Conservation (phyloP, 192 early-diverging fungal species). For the Linnemannia exigua region DNA sequence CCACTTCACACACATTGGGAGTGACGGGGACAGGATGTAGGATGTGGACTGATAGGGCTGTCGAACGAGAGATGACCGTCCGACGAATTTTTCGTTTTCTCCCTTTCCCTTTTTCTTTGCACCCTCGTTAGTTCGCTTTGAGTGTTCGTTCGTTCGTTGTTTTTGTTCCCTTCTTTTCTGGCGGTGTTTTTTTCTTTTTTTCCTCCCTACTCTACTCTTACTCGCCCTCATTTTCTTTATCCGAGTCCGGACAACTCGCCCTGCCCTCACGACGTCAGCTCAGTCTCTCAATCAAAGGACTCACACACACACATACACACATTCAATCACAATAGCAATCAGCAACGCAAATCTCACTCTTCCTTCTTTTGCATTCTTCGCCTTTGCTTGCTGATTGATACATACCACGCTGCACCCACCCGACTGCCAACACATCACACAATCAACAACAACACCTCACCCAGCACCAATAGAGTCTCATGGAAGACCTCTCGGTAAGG, state of each 20-base stretch:
- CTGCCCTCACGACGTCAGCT: not conserved
- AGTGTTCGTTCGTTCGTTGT: not conserved
- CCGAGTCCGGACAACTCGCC: not conserved
- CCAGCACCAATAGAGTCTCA: slow-evolving; percentile 1
- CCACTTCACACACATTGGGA: too few relatives aligned
- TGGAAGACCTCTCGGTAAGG: slow-evolving; percentile 54
- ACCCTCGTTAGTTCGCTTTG: too few relatives aligned
- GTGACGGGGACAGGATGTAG: too few relatives aligned
- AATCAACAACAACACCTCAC: not conserved
- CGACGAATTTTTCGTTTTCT: too few relatives aligned
- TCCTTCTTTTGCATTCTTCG: not conserved
- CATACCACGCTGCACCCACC: not conserved
- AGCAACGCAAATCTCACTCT: not conserved
- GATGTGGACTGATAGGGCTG: too few relatives aligned
- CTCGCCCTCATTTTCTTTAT: not conserved
- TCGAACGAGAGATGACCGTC: too few relatives aligned
- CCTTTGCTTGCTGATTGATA: slow-evolving; percentile 11
- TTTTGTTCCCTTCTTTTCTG: not conserved
- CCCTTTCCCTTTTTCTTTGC: not conserved
- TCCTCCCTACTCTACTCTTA: not conserved
- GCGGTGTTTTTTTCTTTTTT: not conserved
- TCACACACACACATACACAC: too few relatives aligned
- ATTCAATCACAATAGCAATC: too few relatives aligned
- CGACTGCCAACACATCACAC: not conserved
- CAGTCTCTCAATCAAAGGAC: not conserved